Base-by-base conservation (phyloP, 148 eudicot species). In the Nepenthes gracilis region DNA sequence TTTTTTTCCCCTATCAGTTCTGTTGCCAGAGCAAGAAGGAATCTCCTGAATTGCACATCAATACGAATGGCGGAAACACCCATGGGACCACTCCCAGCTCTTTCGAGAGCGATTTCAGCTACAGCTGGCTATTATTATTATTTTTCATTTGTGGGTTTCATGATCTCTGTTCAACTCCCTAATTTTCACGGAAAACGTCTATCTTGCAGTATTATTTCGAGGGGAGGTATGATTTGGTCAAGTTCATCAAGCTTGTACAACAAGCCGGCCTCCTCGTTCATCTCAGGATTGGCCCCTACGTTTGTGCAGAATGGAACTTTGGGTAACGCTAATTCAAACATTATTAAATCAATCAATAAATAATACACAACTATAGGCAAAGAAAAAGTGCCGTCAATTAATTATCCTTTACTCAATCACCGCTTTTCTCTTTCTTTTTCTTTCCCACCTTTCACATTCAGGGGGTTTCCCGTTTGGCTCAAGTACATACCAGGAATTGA, bases 401-500 rank as follows among this genome's bases (percentile, higher is more conserved):
- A 57, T 56, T 10, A 37, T 43, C 50, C 53, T 74, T 55, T 9
- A 48, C 38, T 38, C 47, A 11, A 58, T 36, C 33, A 61, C 33
- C 0, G 2, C 47, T 48, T 53, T 35, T 23, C 43, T 11, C 49
- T 43, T 64, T 52, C 2, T 49, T 49, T 49, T 2, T 49, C 12
- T 10, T 49, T 6, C 15, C 11, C 15, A 2, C 10, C 11, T 49
- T 49, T 11, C 15, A 49, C 2, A 49, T 49, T 47, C 87, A 93
- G 98, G 67, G 96, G 96, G 70, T 86, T 93, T 60, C 98, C 98
- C 43, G 95, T 78, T 67, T 93, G 98, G 98, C 79, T 93, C 35
- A 93, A 93, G 72, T 93, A 78, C 78, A 80, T 93, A 32, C 96
- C 89, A 43, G 94, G 88, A 3, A 93, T 93, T 15, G 81, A 79